Percentiles rank a stretch among this genome's conserved stretches.
phyloP scores from a whole-genome alignment of 495 filamentous ascomycete species.

The Articulospora tetracladia region DNA sequence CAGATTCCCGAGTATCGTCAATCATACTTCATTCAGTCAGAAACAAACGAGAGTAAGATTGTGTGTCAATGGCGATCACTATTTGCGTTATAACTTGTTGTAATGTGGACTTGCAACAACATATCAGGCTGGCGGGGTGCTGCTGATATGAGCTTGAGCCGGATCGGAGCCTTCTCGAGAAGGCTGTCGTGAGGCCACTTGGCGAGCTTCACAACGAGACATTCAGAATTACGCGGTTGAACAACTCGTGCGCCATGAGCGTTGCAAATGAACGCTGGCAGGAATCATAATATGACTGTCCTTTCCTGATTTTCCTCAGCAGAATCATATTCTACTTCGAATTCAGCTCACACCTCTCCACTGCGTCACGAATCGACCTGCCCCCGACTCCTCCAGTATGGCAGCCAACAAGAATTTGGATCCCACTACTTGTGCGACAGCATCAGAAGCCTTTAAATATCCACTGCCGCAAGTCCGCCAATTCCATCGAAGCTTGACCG shows the following conservation, averaged over 20 bases:
- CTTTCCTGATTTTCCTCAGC: too few species aligned
- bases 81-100: too few species aligned
- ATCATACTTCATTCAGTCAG: too few species aligned
- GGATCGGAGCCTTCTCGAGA: background rate
- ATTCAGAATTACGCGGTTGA: background rate
- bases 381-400: constrained; percentile 6
- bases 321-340: too few species aligned
- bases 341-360: too few species aligned
- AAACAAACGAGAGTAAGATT: background rate
- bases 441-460: constrained; percentile 23
- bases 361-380: background rate
- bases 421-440: constrained; percentile 14
- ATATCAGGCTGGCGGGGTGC: too few species aligned
- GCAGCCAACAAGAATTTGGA: constrained; percentile 22
- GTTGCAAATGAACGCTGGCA: too few species aligned
- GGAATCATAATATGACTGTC: too few species aligned
- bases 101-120: too few species aligned
- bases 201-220: background rate
- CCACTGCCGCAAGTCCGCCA: constrained; percentile 59
- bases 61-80: background rate
- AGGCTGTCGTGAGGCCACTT: background rate
- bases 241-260: background rate
- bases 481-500: constrained; percentile 50
- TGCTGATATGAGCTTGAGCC: background rate
- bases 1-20: too few species aligned